Evolutionary conservation across 2,329 filamentous ascomycete species (phyloP), one percentile per base, ranked within the genome.

Genomic region (Fusarium haematococcum): DNA sequence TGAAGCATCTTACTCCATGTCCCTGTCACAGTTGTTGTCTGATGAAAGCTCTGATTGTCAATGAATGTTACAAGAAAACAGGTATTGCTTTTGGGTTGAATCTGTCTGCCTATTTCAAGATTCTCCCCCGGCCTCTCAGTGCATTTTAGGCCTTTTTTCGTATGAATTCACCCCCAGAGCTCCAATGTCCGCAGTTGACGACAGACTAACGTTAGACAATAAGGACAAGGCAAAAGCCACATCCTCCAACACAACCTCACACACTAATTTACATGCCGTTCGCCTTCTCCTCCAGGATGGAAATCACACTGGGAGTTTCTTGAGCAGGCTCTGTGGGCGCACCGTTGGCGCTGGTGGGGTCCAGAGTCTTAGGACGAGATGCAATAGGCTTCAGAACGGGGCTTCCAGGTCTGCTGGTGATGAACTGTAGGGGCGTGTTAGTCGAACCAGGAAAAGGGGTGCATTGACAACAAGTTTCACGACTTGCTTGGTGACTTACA

Each of bases 401-500:
- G 23, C 63, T 74, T 7, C 41, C 27, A 16, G 71, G 67, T 39
- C 71, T 59, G 71, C 71, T 74, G 4, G 67, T 39, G 11, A 74
- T 61, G 13, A 74, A 74, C 71, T 74, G 1, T 8, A 41, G 6
- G 23, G 32, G 3, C 11, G 3, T 5, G 52, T 33, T 20, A 30
- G 30, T 56, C 16, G 1, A 2, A 32, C 10, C 5, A n/a, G 23
- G 48, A 30, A n/a, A n/a, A 8, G 5, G 16, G 25, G 18, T 10
- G 4, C 2, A n/a, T 32, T n/a, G 25, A 7, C 48, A 32, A 32
- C 2, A n/a, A 56, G n/a, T 56, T 6, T 1, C 52, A 10, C 3
- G 7, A 27, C 20, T 20, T 20, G 20, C 20, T 20, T 20, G 20
- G 20, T 61, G 6, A 88, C 93, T 90, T 87, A 97, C 95, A 79